phyloP scores from a whole-genome alignment of 176 grass and related monocot genomes.

The Juncus effusus region DNA sequence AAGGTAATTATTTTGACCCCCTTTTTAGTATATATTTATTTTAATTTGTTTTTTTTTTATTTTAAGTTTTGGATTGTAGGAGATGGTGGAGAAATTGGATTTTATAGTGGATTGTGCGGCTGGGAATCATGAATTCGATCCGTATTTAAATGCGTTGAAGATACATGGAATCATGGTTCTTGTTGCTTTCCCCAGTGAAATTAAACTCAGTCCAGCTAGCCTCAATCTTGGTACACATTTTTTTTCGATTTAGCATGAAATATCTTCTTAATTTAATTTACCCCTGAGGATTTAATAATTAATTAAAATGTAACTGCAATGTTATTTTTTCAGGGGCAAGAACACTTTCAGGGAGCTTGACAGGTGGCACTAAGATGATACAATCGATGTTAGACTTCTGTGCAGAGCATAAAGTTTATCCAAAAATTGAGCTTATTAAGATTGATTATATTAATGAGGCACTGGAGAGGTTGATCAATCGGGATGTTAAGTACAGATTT shows the following conservation, averaged over 20 bases:
- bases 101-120: conserved; percentile 76
- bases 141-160: conserved; percentile 64
- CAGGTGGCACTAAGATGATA: conserved; percentile 54
- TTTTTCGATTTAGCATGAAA: neutral
- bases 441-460: conserved; percentile 76
- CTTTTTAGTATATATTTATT: neutral
- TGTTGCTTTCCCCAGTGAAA: conserved; percentile 56
- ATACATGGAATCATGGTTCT: conserved; percentile 57
- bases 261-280: neutral
- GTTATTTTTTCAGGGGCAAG: conserved; percentile 37
- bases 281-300: neutral
- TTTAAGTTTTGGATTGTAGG: conserved; percentile 38
- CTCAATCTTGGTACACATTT: conserved; percentile 46
- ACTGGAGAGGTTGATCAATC: conserved; percentile 32
- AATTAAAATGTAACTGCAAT: neutral
- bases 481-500: conserved; percentile 41
- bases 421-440: conserved; percentile 66
- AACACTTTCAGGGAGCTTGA: conserved; percentile 48
- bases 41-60: too few species aligned
- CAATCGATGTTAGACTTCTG: conserved; percentile 67
- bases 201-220: conserved; percentile 49
- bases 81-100: conserved; percentile 49
- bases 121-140: conserved; percentile 78
- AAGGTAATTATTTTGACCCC: conserved; percentile 31
- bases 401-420: conserved; percentile 59